Conservation (phyloP, 345 rosid genomes). For the Raphanus sativus region DNA sequence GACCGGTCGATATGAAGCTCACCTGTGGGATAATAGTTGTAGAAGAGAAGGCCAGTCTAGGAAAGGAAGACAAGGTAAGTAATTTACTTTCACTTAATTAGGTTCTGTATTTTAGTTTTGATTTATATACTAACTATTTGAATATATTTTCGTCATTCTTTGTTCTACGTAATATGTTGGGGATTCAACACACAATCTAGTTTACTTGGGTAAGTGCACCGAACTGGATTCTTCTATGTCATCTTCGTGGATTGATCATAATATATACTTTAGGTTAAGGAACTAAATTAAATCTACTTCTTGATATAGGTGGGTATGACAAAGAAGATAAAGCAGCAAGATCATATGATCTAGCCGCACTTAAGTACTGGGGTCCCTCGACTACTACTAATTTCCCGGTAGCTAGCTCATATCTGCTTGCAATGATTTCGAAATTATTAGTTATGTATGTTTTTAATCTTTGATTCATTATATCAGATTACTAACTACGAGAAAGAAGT, state of each 20-base stretch:
- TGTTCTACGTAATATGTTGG: constrained; percentile 24
- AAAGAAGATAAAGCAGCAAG: constrained; percentile 99
- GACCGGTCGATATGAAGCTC: constrained; percentile 99
- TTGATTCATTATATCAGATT: constrained; percentile 49
- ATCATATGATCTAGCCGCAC: constrained; percentile 95
- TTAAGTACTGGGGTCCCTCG: constrained; percentile 96
- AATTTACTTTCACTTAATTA: not conserved
- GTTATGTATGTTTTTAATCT: not conserved
- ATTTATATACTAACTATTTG: constrained; percentile 28
- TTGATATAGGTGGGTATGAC: constrained; percentile 82
- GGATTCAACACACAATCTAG: constrained; percentile 42
- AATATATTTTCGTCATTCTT: constrained; percentile 5
- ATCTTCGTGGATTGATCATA: not conserved
- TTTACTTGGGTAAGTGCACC: constrained; percentile 75
- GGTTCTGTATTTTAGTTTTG: constrained; percentile 4
- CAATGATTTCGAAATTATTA: not conserved
- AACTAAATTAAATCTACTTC: not conserved
- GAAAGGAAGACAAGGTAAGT: constrained; percentile 94
- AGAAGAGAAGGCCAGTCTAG: constrained; percentile 98
- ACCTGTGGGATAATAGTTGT: constrained; percentile 99
- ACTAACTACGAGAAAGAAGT: constrained; percentile 94
- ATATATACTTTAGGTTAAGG: not conserved
- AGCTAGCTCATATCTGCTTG: not conserved
- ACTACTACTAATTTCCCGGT: constrained; percentile 97
- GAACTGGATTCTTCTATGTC: not conserved